phyloP scores from a whole-genome alignment of 257 asterid species.

The Orobanche coerulescens region DNA sequence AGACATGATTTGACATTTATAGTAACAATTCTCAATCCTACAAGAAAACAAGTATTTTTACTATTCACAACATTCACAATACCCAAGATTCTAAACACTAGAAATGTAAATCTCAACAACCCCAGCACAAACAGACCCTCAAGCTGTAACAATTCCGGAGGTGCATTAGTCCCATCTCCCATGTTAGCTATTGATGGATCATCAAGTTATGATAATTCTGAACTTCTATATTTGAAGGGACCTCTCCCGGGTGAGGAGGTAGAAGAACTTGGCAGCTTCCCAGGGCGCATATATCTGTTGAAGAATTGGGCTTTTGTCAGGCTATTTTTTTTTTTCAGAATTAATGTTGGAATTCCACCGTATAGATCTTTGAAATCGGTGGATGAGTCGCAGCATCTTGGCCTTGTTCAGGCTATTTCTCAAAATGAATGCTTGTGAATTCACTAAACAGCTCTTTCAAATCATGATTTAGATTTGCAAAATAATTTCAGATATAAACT shows the following conservation, averaged over 20 bases:
- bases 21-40: too few relatives aligned
- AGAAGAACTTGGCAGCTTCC: conserved; percentile 19
- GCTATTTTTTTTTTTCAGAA: not conserved
- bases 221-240: not conserved
- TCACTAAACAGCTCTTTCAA: not conserved
- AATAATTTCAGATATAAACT: not conserved
- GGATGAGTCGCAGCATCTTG: not conserved
- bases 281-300: not conserved
- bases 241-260: too few relatives aligned
- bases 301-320: not conserved
- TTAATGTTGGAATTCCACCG: not conserved
- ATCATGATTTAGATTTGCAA: not conserved
- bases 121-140: too few relatives aligned
- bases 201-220: not conserved
- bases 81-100: too few relatives aligned
- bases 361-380: not conserved
- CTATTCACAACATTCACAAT: too few relatives aligned
- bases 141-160: not conserved
- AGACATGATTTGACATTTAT: too few relatives aligned
- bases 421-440: not conserved
- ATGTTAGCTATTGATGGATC: not conserved
- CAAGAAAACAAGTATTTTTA: too few relatives aligned
- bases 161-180: not conserved
- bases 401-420: not conserved
- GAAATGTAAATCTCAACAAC: too few relatives aligned